These are phyloP conservation scores for Bocquillonia castaneifolia DNA, from an alignment of 441 rosid species.

Conservation along the genomic window DNA sequence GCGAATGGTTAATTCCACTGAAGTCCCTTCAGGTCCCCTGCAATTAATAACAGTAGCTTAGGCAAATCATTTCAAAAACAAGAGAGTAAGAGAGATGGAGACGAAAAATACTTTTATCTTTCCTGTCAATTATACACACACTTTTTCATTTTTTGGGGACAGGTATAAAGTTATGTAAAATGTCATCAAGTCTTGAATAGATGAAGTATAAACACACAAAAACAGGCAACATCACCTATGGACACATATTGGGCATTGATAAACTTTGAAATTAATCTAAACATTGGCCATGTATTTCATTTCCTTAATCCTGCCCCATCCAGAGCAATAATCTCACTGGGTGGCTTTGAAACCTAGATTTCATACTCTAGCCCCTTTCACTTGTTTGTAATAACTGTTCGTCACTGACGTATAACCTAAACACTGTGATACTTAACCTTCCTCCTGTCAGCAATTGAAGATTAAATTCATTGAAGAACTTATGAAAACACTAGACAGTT, in stretches of 20 bases:
- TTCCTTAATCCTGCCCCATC: not conserved
- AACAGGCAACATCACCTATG: not conserved
- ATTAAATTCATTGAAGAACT: no score
- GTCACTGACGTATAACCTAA: not conserved
- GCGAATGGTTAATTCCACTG: slow-evolving; percentile 64
- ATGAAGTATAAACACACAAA: not conserved
- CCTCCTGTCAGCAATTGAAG: not conserved
- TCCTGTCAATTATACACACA: not conserved
- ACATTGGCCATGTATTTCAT: not conserved
- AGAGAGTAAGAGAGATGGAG: not conserved
- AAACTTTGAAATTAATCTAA: not conserved
- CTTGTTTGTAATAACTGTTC: not conserved
- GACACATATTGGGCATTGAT: not conserved
- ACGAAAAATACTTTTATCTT: not conserved
- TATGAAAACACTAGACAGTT: not conserved
- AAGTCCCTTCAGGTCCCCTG: slow-evolving; percentile 95
- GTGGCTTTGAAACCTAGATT: not conserved
- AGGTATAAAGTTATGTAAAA: not conserved
- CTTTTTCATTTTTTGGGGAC: not conserved
- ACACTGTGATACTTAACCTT: not conserved
- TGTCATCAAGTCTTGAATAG: not conserved
- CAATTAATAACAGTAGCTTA: slow-evolving; percentile 25
- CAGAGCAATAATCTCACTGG: not conserved
- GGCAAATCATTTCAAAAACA: not conserved
- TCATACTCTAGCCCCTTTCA: not conserved